These are phyloP conservation scores for Sporothrix globosa DNA, from an alignment of 2,329 filamentous ascomycete genomes.

Conservation along the genomic window DNA sequence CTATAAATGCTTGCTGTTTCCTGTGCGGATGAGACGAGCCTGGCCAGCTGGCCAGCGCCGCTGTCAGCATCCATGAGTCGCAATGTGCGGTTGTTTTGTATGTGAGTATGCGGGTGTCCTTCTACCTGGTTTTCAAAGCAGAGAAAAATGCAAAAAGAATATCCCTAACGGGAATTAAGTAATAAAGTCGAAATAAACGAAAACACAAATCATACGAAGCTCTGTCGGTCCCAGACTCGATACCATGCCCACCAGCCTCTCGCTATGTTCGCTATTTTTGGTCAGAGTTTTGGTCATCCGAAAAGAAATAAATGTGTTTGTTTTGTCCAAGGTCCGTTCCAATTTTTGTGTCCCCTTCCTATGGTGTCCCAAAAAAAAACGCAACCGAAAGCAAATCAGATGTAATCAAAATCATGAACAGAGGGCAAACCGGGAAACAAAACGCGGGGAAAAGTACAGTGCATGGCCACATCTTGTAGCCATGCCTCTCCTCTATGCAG, in stretches of 20 bases:
- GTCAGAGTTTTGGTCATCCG: not conserved
- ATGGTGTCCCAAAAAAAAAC: constrained; percentile 30
- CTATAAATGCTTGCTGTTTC: constrained; percentile 27
- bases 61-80: constrained; percentile 7
- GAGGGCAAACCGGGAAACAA: constrained; percentile 10
- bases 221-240: not conserved
- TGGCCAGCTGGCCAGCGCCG: not conserved
- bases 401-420: constrained; percentile 30
- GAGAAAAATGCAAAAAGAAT: not conserved
- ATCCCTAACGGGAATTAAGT: too few species aligned
- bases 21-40: not conserved
- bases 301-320: not conserved
- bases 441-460: constrained; percentile 27
- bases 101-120: constrained; percentile 1
- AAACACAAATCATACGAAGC: not conserved
- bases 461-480: constrained; percentile 22
- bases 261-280: constrained; percentile 14
- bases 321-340: constrained; percentile 29
- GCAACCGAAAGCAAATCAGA: constrained; percentile 30
- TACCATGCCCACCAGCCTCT: not conserved
- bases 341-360: constrained; percentile 33
- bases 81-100: constrained; percentile 4
- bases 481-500: constrained; percentile 32
- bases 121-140: constrained; percentile 20
- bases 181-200: not conserved